Conservation (phyloP, 768 basidiomycete species). For the Naganishia randhawae region DNA sequence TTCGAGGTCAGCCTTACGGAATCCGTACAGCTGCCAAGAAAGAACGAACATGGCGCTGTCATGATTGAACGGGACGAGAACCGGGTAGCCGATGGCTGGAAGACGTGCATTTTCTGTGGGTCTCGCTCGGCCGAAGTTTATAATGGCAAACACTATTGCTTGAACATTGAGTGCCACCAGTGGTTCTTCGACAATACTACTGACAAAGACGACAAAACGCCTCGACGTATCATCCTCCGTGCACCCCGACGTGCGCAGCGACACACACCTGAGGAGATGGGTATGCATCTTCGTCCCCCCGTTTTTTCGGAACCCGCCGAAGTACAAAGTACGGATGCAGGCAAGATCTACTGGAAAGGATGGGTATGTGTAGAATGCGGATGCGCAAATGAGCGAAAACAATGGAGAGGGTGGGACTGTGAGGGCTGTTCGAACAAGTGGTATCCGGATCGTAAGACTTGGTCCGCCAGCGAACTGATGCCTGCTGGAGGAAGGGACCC, state of each 20-base stretch:
- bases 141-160: constrained; percentile 32
- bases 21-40: neutral
- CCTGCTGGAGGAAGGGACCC: neutral
- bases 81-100: constrained; percentile 22
- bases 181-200: constrained; percentile 29
- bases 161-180: constrained; percentile 35
- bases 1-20: neutral
- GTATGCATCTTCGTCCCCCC: constrained; percentile 36
- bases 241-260: constrained; percentile 21
- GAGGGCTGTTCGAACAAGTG: constrained; percentile 37
- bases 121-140: constrained; percentile 32
- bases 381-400: constrained; percentile 37
- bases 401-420: constrained; percentile 45
- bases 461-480: constrained; percentile 24
- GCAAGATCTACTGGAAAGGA: constrained; percentile 41
- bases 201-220: constrained; percentile 1
- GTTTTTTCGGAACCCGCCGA: constrained; percentile 2
- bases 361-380: constrained; percentile 43
- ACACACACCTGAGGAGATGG: constrained; percentile 35
- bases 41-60: neutral
- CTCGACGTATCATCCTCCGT: constrained; percentile 19
- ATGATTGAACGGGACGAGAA: neutral
- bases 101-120: constrained; percentile 31
- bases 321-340: constrained; percentile 25
- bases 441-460: constrained; percentile 27